Conservation (phyloP, 2,329 filamentous ascomycete genomes). For the Clarireedia paspali region DNA sequence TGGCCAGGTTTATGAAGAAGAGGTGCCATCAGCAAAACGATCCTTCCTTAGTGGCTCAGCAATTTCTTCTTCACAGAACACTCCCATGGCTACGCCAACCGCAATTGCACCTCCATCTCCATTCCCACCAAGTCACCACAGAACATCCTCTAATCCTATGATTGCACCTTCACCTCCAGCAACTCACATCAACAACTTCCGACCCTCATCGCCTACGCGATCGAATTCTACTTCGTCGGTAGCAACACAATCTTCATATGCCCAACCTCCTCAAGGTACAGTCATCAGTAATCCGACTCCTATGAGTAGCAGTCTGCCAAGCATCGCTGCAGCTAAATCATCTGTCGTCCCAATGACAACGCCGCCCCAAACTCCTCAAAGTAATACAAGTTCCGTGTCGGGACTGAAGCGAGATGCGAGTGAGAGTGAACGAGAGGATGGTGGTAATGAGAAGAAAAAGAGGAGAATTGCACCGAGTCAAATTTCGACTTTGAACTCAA, state of each 20-base stretch:
- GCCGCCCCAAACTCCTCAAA: constrained; percentile 79
- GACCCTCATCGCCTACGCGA: constrained; percentile 70
- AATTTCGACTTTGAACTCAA: background rate
- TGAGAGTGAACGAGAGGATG: constrained; percentile 44
- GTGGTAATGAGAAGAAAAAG: constrained; percentile 47
- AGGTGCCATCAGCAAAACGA: constrained; percentile 45
- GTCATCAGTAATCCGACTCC: constrained; percentile 73
- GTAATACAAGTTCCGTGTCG: constrained; percentile 47
- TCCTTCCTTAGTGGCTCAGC: constrained; percentile 31
- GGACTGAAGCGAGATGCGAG: constrained; percentile 44
- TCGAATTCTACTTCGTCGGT: constrained; percentile 83
- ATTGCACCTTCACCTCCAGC: constrained; percentile 53
- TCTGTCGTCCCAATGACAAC: constrained; percentile 66
- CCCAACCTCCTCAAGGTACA: constrained; percentile 30
- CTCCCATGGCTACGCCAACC: constrained; percentile 62
- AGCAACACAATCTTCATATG: constrained; percentile 52
- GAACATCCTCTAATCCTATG: constrained; percentile 46
- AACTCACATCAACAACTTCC: constrained; percentile 41
- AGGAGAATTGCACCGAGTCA: constrained; percentile 62
- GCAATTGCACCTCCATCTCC: constrained; percentile 53
- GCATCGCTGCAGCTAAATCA: constrained; percentile 34
- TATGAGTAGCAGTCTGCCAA: constrained; percentile 69
- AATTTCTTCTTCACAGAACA: constrained; percentile 51
- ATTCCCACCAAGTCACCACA: constrained; percentile 48
- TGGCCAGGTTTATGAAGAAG: constrained; percentile 70